Evolutionary conservation across 2,329 filamentous ascomycete species (phyloP).

Genomic region (Exophiala viscosa): DNA sequence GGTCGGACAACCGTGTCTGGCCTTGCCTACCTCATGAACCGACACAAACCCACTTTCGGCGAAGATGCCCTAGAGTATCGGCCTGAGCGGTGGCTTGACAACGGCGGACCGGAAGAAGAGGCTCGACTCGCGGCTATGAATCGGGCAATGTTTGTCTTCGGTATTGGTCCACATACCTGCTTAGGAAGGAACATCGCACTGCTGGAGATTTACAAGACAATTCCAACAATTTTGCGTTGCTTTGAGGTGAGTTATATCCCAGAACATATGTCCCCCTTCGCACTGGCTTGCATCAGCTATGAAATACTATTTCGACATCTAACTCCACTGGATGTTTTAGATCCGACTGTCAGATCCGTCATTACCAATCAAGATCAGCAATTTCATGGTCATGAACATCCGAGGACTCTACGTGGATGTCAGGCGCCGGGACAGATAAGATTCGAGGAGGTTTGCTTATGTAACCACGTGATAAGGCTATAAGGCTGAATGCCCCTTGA

Average conservation of each 20-base stretch:
- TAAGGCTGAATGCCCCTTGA: too few relatives aligned
- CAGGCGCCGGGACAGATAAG: too few relatives aligned
- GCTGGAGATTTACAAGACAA: constrained; percentile 28
- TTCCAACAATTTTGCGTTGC: constrained; percentile 21
- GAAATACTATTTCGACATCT: too few relatives aligned
- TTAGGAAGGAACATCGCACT: constrained; percentile 27
- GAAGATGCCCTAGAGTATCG: constrained; percentile 43
- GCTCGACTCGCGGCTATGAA: constrained; percentile 43
- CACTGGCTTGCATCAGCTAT: too few relatives aligned
- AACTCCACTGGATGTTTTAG: too few relatives aligned
- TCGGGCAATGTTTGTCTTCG: constrained; percentile 41
- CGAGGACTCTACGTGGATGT: too few relatives aligned
- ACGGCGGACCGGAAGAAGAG: constrained; percentile 33
- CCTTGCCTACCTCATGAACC: constrained; percentile 33
- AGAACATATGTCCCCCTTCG: too few relatives aligned
- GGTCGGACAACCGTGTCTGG: constrained; percentile 33
- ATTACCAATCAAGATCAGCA: too few relatives aligned
- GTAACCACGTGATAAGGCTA: too few relatives aligned
- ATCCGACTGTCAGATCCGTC: too few relatives aligned
- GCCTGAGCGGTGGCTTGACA: constrained; percentile 64
- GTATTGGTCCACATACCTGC: constrained; percentile 48
- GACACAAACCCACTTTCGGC: constrained; percentile 29
- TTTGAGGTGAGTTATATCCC: constrained; percentile 12
- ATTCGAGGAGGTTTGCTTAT: too few relatives aligned
- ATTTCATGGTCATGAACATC: too few relatives aligned